Evolutionary conservation across 192 early-diverging fungal genomes (phyloP).

Genomic region (Podila verticillata): DNA sequence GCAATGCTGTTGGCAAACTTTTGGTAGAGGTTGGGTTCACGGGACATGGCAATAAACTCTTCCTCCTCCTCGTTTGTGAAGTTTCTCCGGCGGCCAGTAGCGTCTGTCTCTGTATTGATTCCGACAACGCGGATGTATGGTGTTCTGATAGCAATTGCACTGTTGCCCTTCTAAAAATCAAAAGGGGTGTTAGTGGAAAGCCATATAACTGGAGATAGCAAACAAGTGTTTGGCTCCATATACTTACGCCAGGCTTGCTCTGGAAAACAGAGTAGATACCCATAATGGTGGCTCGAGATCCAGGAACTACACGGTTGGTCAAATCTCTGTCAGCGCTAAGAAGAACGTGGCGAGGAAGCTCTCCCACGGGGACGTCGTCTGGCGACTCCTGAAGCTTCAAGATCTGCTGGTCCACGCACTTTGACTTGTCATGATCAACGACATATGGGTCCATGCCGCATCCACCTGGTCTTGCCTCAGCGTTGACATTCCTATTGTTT

Average conservation of each 20-base stretch:
- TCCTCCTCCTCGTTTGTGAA: conserved; percentile 96
- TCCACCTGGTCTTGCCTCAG: conserved; percentile 59
- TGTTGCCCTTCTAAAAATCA: conserved; percentile 67
- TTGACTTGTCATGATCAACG: conserved; percentile 94
- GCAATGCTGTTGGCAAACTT: conserved; percentile 94
- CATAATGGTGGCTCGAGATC: conserved; percentile 90
- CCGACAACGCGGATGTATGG: conserved; percentile 96
- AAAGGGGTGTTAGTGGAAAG: not conserved
- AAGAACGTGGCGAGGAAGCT: conserved; percentile 94
- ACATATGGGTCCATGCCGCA: conserved; percentile 93
- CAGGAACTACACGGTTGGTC: conserved; percentile 92
- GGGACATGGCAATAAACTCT: conserved; percentile 89
- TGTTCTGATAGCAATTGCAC: conserved; percentile 89
- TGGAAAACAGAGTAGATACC: conserved; percentile 97
- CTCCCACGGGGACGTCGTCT: conserved; percentile 97
- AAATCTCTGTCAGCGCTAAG: conserved; percentile 90
- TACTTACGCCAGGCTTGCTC: conserved; percentile 63
- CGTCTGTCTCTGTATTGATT: conserved; percentile 82
- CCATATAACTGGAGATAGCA: not conserved
- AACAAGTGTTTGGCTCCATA: not conserved
- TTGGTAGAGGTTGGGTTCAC: conserved; percentile 87
- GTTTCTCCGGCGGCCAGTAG: conserved; percentile 62
- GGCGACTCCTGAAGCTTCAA: conserved; percentile 98
- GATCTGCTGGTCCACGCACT: conserved; percentile 96
- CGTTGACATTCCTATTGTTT: conserved; percentile 24